Evolutionary conservation across 1,284 basidiomycete species (phyloP).

Genomic region (Naganishia cerealis): DNA sequence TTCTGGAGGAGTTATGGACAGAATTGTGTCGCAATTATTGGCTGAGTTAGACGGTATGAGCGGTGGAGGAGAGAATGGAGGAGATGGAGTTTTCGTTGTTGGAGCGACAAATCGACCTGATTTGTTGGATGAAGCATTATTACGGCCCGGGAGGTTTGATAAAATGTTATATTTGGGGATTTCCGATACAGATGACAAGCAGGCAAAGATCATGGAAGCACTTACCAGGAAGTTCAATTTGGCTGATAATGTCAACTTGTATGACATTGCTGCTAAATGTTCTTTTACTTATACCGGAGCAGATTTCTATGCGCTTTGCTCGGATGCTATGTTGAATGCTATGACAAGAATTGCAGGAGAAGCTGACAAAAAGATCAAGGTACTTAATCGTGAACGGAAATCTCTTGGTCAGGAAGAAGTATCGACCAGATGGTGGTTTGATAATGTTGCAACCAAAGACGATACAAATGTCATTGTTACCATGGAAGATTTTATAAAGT

Average conservation of each 20-base stretch:
- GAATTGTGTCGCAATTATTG: constrained; percentile 92
- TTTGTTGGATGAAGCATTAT: constrained; percentile 84
- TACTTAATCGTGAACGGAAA: too few species aligned
- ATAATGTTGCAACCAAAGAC: too few species aligned
- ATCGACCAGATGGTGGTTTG: too few species aligned
- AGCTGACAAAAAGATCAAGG: constrained; percentile 74
- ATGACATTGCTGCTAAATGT: constrained; percentile 69
- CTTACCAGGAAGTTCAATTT: constrained; percentile 90
- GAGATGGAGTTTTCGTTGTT: constrained; percentile 87
- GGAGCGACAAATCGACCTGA: constrained; percentile 98
- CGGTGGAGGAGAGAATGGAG: constrained; percentile 60
- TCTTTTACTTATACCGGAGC: constrained; percentile 95
- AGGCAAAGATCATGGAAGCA: constrained; percentile 83
- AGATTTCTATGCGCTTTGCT: constrained; percentile 96
- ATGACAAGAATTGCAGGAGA: constrained; percentile 84
- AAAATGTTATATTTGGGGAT: constrained; percentile 94
- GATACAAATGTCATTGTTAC: too few species aligned
- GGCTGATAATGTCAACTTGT: constrained; percentile 68
- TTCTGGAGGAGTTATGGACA: constrained; percentile 94
- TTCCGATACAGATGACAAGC: constrained; percentile 81
- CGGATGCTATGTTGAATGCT: constrained; percentile 92
- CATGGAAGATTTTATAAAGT: too few species aligned
- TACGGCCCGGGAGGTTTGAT: constrained; percentile 96
- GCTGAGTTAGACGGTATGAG: constrained; percentile 94
- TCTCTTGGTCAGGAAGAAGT: too few species aligned